A percentile compares a stretch with the other conserved stretches of the same genome.
Conservation (phyloP, 331 rosid species). For the Phaseolus coccineus region DNA sequence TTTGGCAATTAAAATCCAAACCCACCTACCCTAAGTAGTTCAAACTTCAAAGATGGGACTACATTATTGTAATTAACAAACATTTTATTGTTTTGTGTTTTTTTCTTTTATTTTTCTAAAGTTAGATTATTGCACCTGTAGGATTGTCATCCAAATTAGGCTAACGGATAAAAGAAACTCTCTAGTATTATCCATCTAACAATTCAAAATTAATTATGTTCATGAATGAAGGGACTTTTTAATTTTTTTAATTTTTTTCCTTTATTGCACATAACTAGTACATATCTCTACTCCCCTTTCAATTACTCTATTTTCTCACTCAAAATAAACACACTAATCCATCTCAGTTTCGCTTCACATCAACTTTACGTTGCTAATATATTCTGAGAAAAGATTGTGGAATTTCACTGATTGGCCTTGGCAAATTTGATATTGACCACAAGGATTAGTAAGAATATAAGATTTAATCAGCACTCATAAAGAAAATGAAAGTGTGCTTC, state of each 20-base stretch:
- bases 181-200: too few relatives aligned
- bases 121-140: too few relatives aligned
- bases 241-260: not conserved
- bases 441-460: slow-evolving; percentile 16
- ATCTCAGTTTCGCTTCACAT: not conserved
- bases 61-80: too few relatives aligned
- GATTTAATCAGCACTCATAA: not conserved
- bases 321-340: slow-evolving; percentile 15
- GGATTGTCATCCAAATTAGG: not conserved
- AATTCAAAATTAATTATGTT: slow-evolving; percentile 4
- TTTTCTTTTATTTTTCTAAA: too few relatives aligned
- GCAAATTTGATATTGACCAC: slow-evolving; percentile 21
- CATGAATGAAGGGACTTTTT: not conserved
- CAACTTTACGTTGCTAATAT: not conserved
- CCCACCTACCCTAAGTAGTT: too few relatives aligned
- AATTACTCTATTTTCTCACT: slow-evolving; percentile 21
- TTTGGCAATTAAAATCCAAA: too few relatives aligned
- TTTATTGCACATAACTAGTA: slow-evolving; percentile 9
- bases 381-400: not conserved
- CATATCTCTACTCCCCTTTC: slow-evolving; percentile 5
- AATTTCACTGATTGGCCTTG: not conserved
- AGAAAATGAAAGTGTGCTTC: slow-evolving; percentile 1
- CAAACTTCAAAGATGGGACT: not conserved
- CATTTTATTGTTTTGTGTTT: not conserved
- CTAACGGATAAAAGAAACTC: too few relatives aligned